Base-by-base conservation (phyloP, 805 yeast genomes). In the Candida quercuum region DNA sequence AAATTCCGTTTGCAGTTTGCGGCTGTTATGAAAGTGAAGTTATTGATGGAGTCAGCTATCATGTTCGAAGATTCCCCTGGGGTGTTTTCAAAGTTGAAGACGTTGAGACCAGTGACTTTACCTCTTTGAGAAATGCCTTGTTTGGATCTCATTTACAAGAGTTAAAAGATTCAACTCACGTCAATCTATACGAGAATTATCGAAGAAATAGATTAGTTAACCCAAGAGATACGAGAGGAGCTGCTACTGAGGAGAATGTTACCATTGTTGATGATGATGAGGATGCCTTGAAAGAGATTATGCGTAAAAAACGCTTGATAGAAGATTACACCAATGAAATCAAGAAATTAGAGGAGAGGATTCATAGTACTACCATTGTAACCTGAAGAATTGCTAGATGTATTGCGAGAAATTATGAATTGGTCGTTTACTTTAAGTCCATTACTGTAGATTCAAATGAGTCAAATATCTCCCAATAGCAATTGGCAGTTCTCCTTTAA, bases 131-230 rank as follows among this genome's bases (percentile, higher is more conserved):
- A 53, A 83, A 81, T 48, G 76, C 85, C 3, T 63, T 86, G 39
- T 70, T 86, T 49, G 81, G 83, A 38, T 80, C 91, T 5, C 94
- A 86, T 61, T 69, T 86, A 59, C 79, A 79, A 54, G 95, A 86
- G 49, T 78, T 86, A 59, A 85, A 83, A 63, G 94, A 86, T 47
- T 66, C 73, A 45, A 86, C 95, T 3, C 87, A 80, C 57, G 81
- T 81, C 51, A 66, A 72, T 26, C 68, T 86, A 46, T 86, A 86
- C 61, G 95, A 86, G 56, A 74, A 74, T 49, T 86, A 84, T 62
- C 76, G 95, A 63, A 81, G 91, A 15, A 74, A 72, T 49, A 80
- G 74, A 37, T 69, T 83, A 52, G 66, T 32, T 66, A 75, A 40
- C 15, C 37, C 37, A n/a, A n/a, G n/a, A n/a, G n/a, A n/a, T n/a